phyloP scores from a whole-genome alignment of 2,329 filamentous ascomycete genomes.

The Aspergillus clavatus region DNA sequence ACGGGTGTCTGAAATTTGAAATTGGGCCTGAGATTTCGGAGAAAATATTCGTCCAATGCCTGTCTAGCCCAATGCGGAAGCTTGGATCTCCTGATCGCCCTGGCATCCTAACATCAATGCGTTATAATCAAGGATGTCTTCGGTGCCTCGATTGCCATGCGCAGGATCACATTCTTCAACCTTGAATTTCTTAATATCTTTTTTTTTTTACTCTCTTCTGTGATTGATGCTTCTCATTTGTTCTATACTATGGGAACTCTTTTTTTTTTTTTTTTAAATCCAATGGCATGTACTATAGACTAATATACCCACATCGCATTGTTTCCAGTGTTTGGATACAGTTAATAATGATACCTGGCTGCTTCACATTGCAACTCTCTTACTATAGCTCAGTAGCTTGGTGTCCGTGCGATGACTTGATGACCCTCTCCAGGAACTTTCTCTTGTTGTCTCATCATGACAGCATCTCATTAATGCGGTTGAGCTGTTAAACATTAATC shows the following conservation, averaged over 20 bases:
- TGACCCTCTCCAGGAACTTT: no score
- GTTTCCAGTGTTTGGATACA: conserved; percentile 12
- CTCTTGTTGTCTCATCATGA: conserved; percentile 5
- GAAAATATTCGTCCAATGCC: not conserved
- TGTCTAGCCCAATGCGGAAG: not conserved
- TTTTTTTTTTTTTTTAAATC: conserved; percentile 10
- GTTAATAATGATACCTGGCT: not conserved
- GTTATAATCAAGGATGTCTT: not conserved
- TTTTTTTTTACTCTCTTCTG: conserved; percentile 16
- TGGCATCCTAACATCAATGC: conserved; percentile 13
- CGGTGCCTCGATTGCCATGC: no score
- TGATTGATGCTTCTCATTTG: conserved; percentile 8
- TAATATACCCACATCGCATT: conserved; percentile 33
- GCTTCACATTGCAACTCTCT: not conserved
- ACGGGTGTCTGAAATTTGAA: not conserved
- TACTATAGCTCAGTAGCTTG: no score
- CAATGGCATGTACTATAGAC: conserved; percentile 36
- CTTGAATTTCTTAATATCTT: not conserved
- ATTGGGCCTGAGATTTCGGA: not conserved
- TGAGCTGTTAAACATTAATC: not conserved
- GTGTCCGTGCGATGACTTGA: no score
- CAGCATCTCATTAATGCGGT: no score
- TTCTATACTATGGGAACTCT: conserved; percentile 4
- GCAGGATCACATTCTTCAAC: not conserved
- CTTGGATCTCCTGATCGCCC: conserved; percentile 4